phyloP scores from a whole-genome alignment of 345 rosid genomes.

The Brassica nigra region DNA sequence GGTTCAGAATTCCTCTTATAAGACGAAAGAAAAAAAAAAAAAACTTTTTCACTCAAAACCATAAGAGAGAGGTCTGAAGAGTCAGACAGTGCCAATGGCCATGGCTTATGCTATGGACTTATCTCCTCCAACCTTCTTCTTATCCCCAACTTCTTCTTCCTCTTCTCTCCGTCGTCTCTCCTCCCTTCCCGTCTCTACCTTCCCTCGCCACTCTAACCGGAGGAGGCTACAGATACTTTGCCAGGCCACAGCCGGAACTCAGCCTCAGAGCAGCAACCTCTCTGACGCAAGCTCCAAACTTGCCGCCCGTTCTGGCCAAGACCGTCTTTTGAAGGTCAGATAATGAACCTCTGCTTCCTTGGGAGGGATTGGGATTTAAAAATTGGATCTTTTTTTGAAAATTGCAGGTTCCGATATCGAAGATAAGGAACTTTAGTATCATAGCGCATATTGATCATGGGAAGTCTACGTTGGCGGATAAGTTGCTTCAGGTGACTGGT shows the following conservation, averaged over 20 bases:
- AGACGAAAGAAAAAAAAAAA: background rate
- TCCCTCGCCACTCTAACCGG: constrained; percentile 7
- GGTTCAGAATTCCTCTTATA: constrained; percentile 30
- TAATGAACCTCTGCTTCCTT: background rate
- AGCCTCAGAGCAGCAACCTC: constrained; percentile 40
- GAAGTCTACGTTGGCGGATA: constrained; percentile 93
- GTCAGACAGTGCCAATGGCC: constrained; percentile 16
- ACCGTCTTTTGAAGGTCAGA: constrained; percentile 69
- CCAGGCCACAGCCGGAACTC: constrained; percentile 45
- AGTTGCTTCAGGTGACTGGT: constrained; percentile 90
- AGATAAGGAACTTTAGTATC: constrained; percentile 82
- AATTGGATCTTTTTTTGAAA: background rate
- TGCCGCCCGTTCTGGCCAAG: constrained; percentile 58
- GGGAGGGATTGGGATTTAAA: background rate
- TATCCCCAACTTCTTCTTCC: constrained; percentile 44
- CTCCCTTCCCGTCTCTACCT: constrained; percentile 22
- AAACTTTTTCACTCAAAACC: background rate
- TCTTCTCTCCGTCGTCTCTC: constrained; percentile 27
- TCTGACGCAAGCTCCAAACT: constrained; percentile 40
- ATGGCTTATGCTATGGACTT: constrained; percentile 44
- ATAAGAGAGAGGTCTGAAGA: background rate
- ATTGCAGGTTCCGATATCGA: constrained; percentile 69
- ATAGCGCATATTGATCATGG: constrained; percentile 99
- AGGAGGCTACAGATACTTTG: constrained; percentile 36
- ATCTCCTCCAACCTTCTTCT: constrained; percentile 49